Evolutionary conservation across 495 filamentous ascomycete species (phyloP).

Genomic region (Penicillium longicatenatum): DNA sequence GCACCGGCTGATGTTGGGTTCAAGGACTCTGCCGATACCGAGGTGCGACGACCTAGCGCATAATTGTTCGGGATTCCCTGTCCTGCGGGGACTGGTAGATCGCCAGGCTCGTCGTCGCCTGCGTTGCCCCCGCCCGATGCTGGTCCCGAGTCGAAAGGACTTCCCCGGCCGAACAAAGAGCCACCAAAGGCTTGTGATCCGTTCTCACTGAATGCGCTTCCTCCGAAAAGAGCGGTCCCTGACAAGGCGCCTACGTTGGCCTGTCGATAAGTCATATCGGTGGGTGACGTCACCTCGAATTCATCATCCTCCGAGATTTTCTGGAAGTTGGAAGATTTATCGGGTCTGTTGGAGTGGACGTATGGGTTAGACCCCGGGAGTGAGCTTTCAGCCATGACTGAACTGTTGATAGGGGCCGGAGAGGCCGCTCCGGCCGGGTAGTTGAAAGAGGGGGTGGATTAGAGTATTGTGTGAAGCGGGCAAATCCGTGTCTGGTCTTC

Average conservation of each 20-base stretch:
- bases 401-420: conserved; percentile 29
- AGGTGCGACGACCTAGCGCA: conserved; percentile 89
- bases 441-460: conserved; percentile 18
- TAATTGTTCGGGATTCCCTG: conserved; percentile 90
- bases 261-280: conserved; percentile 54
- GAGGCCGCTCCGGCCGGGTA: conserved; percentile 37
- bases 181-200: conserved; percentile 21
- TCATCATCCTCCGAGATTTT: conserved; percentile 64
- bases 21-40: conserved; percentile 94
- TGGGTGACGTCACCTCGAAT: conserved; percentile 65
- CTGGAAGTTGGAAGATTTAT: conserved; percentile 41
- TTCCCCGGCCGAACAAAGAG: conserved; percentile 35
- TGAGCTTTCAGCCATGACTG: conserved; percentile 53
- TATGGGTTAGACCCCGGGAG: conserved; percentile 62
- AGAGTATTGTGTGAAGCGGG: conserved; percentile 14
- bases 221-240: conserved; percentile 33
- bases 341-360: conserved; percentile 36
- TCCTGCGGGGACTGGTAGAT: conserved; percentile 36
- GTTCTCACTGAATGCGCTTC: conserved; percentile 29
- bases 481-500: conserved; percentile 8
- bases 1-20: conserved; percentile 80
- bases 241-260: conserved; percentile 31
- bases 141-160: conserved; percentile 36
- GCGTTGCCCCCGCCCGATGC: conserved; percentile 26
- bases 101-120: conserved; percentile 27